Evolutionary conservation across 306 rosid genomes (phyloP).

Genomic region (Vigna mungo): DNA sequence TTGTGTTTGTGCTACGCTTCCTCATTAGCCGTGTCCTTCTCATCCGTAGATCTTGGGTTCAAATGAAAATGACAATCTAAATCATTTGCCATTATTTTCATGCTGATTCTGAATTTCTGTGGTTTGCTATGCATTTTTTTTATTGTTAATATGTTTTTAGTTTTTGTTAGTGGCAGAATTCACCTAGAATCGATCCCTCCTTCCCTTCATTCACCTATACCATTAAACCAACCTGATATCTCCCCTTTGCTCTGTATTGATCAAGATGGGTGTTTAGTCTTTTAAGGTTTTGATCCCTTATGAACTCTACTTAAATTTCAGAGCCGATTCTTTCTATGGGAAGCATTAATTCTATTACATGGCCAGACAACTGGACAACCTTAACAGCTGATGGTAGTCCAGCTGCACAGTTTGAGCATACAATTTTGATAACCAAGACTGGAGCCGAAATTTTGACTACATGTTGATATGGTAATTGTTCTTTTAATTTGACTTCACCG

Average conservation of each 20-base stretch:
- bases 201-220: too few species aligned
- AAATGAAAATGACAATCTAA: conserved; percentile 5
- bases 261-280: conserved; percentile 13
- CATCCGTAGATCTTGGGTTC: not conserved
- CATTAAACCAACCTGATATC: too few species aligned
- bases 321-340: conserved; percentile 96
- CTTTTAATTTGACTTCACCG: not conserved
- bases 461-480: conserved; percentile 48
- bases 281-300: not conserved
- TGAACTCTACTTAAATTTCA: conserved; percentile 48
- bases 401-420: conserved; percentile 97
- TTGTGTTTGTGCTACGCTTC: not conserved
- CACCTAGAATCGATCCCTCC: too few species aligned
- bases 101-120: conserved; percentile 5
- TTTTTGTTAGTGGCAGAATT: too few species aligned
- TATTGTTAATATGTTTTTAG: too few species aligned
- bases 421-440: conserved; percentile 86
- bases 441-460: conserved; percentile 92
- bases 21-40: not conserved
- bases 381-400: conserved; percentile 79
- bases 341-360: conserved; percentile 71
- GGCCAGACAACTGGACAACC: conserved; percentile 97
- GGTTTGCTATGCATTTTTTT: not conserved
- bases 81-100: not conserved
- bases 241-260: not conserved